Evolutionary conservation across 352 stramenopile genomes (phyloP).

Genomic region (Plasmopara muralis): DNA sequence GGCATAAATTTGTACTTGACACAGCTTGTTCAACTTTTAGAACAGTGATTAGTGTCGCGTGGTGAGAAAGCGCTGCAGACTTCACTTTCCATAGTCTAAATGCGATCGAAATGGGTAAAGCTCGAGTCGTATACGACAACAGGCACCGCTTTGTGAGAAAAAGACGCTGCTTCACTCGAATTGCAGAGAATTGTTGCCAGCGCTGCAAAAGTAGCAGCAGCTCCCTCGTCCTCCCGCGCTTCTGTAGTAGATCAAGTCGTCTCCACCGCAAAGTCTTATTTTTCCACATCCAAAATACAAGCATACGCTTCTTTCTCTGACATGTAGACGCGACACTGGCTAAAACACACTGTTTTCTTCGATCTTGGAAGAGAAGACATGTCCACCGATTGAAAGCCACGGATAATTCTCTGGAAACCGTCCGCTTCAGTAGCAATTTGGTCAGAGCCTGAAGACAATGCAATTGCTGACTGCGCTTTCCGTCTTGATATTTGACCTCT

Average conservation of each 20-base stretch:
- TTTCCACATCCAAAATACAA: conserved; percentile 30
- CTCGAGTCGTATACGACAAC: conserved; percentile 2
- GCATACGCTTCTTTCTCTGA: conserved; percentile 8
- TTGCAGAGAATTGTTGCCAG: conserved; percentile 13
- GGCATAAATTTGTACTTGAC: conserved; percentile 11
- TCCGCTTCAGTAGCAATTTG: conserved; percentile 15
- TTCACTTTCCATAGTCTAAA: conserved; percentile 22
- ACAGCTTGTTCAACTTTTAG: conserved; percentile 14
- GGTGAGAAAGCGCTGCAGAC: conserved; percentile 8
- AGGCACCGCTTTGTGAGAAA: conserved; percentile 23
- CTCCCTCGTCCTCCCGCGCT: conserved; percentile 5
- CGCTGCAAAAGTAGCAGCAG: conserved; percentile 5
- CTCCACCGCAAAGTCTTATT: conserved; percentile 9
- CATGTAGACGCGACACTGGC: conserved; percentile 12
- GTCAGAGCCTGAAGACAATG: conserved; percentile 5
- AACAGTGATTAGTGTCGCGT: conserved; percentile 8
- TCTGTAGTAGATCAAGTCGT: conserved; percentile 12
- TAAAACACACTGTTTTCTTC: conserved; percentile 9
- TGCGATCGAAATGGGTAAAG: conserved; percentile 10
- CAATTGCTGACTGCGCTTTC: conserved; percentile 3
- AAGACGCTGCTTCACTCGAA: conserved; percentile 11
- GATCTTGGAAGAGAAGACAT: background rate
- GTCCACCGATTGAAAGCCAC: conserved; percentile 27
- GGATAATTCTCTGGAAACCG: conserved; percentile 10
- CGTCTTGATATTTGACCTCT: conserved; percentile 1